Evolutionary conservation across 805 yeast genomes (phyloP), one percentile per base, ranked within the genome.

Genomic region (Sugiyamaella valdiviana): DNA sequence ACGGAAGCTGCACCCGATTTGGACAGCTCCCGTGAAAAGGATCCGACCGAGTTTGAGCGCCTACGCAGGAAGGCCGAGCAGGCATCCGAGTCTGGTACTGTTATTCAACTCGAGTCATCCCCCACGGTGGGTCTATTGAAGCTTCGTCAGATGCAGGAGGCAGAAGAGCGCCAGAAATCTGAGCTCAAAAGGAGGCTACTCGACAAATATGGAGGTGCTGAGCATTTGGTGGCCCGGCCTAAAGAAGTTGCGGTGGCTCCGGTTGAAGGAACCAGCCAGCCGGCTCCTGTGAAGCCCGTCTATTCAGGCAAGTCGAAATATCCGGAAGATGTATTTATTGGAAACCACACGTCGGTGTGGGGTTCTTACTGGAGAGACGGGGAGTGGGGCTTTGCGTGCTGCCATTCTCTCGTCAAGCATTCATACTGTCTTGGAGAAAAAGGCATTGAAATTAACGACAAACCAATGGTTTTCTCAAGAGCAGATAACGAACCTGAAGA

Each of bases 11-110:
- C 9, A n/a, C n/a, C n/a, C n/a, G n/a, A n/a, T n/a, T n/a, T n/a
- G n/a, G n/a, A n/a, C n/a, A n/a, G n/a, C n/a, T n/a, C n/a, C n/a
- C n/a, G n/a, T n/a, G n/a, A n/a, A 10, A 26, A 26, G 14, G 5
- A 4, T n/a, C 9, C 32, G 14, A 76, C 76, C 16, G 77, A 77
- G 48, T 71, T 78, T 55, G 75, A 73, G 46, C 66, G 68, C 44
- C 57, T 76, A 60, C 77, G 74, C 55, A 62, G 64, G 54, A 73
- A 76, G 54, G 81, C 81, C 0, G 75, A 80, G 71, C 73, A 69
- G 10, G 63, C 61, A 3, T 61, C 70, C 6, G 68, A 62, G 21
- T 53, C 59, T 23, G 67, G 69, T 2, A 35, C 51, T 19, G 64
- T 63, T 36, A 46, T 66, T 7, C 63, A 62, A 41, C 49, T 62